Evolutionary conservation across 2,329 filamentous ascomycete species (phyloP), one percentile per base, ranked within the genome.

Genomic region (Fonsecaea erecta): DNA sequence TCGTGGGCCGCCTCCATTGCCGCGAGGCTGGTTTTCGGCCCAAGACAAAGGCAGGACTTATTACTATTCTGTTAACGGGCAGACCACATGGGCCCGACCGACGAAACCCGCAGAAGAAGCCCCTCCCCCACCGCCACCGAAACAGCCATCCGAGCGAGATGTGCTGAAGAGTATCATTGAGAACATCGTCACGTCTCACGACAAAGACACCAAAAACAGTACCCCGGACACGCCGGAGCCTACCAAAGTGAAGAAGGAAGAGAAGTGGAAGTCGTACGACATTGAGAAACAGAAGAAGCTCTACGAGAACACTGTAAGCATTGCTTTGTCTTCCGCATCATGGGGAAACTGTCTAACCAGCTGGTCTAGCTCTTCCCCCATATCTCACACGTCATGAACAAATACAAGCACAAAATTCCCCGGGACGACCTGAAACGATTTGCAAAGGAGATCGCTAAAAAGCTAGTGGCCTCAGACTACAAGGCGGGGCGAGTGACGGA

Each of bases 281-380:
- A 76, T 82, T 71, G 93, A 97, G 70, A 97, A 97, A 79, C 92
- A 95, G 78, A 96, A 93, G 86, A 97, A 92, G 80, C 84, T 97
- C 1, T 98, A 97, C 73, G 93, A 97, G 77, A 93, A 93, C 74
- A 96, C 93, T 58, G 92, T 96, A 83, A 77, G 91, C 81, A 30
- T 34, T 32, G 51, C 59, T 48, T 52, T 55, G 7, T 46, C 52
- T 26, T 46, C 51, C 32, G 14, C 43, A 24, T 30, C 43, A 34
- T 24, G 24, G 37, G 48, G 56, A 8, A 48, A 1, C 8, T 11
- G 18, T 35, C 57, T 60, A 28, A 60, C 30, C 9, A 7, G 35
- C 4, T 7, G 54, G 26, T 14, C 5, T 70, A 95, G 92, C 83
- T 97, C 6, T 91, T 90, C 74, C 92, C 92, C 5, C 88, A 92